Base-by-base conservation (phyloP, 768 basidiomycete genomes). In the Amanita polypyramis region DNA sequence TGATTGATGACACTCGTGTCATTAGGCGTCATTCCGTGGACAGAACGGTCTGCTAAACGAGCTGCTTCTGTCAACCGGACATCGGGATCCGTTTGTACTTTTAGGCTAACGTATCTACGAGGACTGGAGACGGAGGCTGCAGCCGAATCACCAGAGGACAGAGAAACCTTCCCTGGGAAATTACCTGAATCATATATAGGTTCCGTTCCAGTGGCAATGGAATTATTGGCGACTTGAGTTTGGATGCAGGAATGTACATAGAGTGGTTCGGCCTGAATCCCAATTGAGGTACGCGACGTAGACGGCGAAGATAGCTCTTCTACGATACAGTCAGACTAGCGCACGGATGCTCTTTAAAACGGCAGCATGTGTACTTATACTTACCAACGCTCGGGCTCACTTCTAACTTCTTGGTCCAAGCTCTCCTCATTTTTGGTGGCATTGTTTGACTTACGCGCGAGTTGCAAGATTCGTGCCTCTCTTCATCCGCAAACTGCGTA, bases 341-440 rank as follows among this genome's bases (percentile, higher is more conserved):
- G 6, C 9, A 4, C 14, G 25, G 11, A 39, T 20, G 8, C 34
- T 21, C 29, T 20, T 21, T 17, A 4, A 47, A 19, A 38, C n/a
- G 20, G 34, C 14, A 35, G 14, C 12, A 30, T 47, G 27, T 29
- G 37, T 40, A 32, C 8, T 19, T 40, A 19, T 45, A 59, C 75
- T 70, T 59, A 76, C 74, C 59, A 54, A 59, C 47, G 7, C 47
- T 54, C 34, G 57, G 54, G 61, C 62, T 68, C 58, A 67, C 62
- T 52, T 77, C 72, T 43, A 58, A 50, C 57, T 68, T 71, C 57
- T 65, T 78, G 36, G 65, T 68, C 79, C 80, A 81, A 21, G 73
- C 71, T 56, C 76, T 72, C 43, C 79, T 70, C 76, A 82, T 75
- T 65, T 80, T 82, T 19, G 80, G 80, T 37, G 79, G 79, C 23